Percentiles rank a stretch among this genome's conserved stretches.
Conservation (phyloP, 2,329 filamentous ascomycete genomes). For the Penicillium sp. region DNA sequence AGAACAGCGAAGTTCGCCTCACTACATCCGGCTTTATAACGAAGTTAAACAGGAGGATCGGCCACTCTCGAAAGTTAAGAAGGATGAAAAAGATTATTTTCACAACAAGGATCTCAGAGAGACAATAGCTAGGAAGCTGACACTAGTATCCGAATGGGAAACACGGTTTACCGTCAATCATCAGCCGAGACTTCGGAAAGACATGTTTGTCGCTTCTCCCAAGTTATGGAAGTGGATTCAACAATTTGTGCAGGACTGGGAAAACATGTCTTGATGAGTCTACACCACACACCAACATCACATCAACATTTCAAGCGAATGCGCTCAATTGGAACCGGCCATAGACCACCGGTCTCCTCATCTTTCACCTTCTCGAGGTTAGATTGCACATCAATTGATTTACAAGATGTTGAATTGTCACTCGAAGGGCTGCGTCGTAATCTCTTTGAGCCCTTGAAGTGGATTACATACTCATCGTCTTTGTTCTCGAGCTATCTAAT, state of each 20-base stretch:
- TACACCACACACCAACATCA: neutral
- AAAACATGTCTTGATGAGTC: constrained; percentile 3
- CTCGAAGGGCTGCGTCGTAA: too few species aligned
- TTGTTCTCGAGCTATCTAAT: neutral
- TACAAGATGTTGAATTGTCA: neutral
- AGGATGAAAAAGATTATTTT: neutral
- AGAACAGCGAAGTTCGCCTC: neutral
- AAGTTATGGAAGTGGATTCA: constrained; percentile 23
- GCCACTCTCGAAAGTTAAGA: neutral
- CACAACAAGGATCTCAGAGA: neutral
- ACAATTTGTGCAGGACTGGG: constrained; percentile 17
- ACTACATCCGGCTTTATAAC: neutral
- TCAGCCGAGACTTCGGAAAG: constrained; percentile 13
- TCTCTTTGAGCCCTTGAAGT: neutral
- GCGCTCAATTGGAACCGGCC: too few species aligned
- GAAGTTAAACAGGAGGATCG: neutral
- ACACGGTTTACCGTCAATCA: neutral
- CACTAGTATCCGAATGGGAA: neutral
- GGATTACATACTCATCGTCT: neutral
- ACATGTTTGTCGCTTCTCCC: constrained; percentile 20
- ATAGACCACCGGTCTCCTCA: too few species aligned
- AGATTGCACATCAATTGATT: too few species aligned
- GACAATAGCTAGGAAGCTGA: neutral
- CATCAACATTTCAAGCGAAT: too few species aligned
- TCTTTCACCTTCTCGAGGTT: too few species aligned